Evolutionary conservation across 345 rosid genomes (phyloP).

Genomic region (Trapa bicornis): DNA sequence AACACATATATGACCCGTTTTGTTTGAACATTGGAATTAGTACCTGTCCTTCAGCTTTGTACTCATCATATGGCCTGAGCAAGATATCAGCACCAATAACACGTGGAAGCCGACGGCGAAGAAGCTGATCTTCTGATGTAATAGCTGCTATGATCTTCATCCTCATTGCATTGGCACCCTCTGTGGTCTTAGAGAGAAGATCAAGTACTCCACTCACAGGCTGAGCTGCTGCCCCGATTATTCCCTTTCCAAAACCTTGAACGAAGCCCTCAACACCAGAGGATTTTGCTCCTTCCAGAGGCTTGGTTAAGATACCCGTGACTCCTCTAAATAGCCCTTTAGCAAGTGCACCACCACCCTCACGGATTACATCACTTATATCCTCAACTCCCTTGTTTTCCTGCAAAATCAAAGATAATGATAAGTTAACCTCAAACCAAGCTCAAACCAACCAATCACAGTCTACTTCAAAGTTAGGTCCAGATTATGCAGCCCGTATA

Average conservation of each 20-base stretch:
- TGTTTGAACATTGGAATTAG: neutral
- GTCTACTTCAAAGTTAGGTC: neutral
- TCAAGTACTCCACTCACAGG: conserved; percentile 98
- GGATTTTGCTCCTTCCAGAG: conserved; percentile 93
- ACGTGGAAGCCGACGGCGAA: conserved; percentile 86
- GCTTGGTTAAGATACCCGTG: conserved; percentile 93
- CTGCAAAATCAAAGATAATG: conserved; percentile 22
- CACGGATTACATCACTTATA: conserved; percentile 88
- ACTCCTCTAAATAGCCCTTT: conserved; percentile 97
- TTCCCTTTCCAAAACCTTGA: conserved; percentile 96
- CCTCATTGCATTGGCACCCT: conserved; percentile 99
- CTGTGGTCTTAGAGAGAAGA: conserved; percentile 96
- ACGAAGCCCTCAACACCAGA: conserved; percentile 98
- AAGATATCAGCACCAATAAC: conserved; percentile 82
- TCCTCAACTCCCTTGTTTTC: conserved; percentile 96
- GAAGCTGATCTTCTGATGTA: conserved; percentile 96
- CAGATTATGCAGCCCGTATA: neutral
- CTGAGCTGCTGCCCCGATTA: conserved; percentile 97
- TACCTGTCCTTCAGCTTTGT: conserved; percentile 95
- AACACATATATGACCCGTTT: neutral
- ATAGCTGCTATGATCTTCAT: conserved; percentile 94
- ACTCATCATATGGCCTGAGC: conserved; percentile 77
- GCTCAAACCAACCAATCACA: neutral
- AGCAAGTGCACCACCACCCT: conserved; percentile 98
- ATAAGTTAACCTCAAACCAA: neutral